phyloP scores from a whole-genome alignment of 768 basidiomycete genomes.

The Pleurotus pulmonarius region DNA sequence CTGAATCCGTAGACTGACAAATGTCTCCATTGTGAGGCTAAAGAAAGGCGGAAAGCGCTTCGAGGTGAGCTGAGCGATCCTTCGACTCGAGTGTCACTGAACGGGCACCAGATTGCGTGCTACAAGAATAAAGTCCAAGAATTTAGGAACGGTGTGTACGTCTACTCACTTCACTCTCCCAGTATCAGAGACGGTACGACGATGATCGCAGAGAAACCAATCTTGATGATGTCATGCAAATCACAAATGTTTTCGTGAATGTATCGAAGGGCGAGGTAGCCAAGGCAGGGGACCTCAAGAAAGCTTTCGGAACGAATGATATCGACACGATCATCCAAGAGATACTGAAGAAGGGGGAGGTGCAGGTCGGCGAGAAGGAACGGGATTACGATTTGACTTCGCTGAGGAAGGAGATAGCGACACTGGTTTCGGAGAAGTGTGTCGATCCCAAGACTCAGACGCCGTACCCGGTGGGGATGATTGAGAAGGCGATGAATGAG shows the following conservation, averaged over 20 bases:
- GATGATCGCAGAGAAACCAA: constrained; percentile 68
- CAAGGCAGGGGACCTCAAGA: constrained; percentile 83
- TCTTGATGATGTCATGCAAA: constrained; percentile 94
- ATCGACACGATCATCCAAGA: constrained; percentile 74
- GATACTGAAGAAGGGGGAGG: constrained; percentile 93
- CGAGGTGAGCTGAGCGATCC: constrained; percentile 55
- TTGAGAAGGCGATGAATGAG: constrained; percentile 97
- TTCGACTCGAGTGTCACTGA: no score
- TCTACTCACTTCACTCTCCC: constrained; percentile 9
- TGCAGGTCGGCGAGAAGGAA: constrained; percentile 97
- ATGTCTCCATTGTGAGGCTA: constrained; percentile 92
- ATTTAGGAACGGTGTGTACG: constrained; percentile 88
- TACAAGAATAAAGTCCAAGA: constrained; percentile 99
- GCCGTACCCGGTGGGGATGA: constrained; percentile 91
- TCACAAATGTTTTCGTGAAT: constrained; percentile 92
- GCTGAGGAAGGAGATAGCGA: constrained; percentile 86
- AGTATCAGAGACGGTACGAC: not conserved
- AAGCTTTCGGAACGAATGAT: constrained; percentile 81
- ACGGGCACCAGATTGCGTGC: constrained; percentile 70
- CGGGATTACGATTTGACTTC: constrained; percentile 85
- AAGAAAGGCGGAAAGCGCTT: constrained; percentile 98
- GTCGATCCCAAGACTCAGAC: constrained; percentile 88
- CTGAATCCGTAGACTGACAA: constrained; percentile 69
- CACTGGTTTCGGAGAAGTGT: constrained; percentile 91
- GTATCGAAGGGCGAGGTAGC: constrained; percentile 96